phyloP scores from a whole-genome alignment of 768 basidiomycete species.

The Psilocybe subaeruginosa region DNA sequence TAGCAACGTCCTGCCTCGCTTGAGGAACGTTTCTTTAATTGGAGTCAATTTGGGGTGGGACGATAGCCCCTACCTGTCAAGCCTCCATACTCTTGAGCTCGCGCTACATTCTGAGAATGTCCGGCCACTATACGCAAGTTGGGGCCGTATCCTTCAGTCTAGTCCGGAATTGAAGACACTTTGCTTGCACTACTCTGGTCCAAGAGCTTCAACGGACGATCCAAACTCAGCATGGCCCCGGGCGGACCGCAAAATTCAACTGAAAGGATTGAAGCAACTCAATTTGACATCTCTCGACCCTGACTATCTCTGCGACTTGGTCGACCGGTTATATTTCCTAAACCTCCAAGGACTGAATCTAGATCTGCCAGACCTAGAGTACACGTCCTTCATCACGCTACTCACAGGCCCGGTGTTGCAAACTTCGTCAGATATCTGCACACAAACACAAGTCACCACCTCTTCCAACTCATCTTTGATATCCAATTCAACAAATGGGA shows the following conservation, averaged over 20 bases:
- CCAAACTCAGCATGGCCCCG: slow-evolving; percentile 38
- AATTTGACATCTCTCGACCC: slow-evolving; percentile 59
- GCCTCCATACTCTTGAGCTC: slow-evolving; percentile 55
- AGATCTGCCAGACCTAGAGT: slow-evolving; percentile 60
- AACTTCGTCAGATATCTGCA: slow-evolving; percentile 1
- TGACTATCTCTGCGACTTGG: slow-evolving; percentile 49
- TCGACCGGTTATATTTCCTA: slow-evolving; percentile 51
- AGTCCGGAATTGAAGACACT: slow-evolving; percentile 51
- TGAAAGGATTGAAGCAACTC: slow-evolving; percentile 46
- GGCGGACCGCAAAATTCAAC: slow-evolving; percentile 32
- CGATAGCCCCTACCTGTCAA: slow-evolving; percentile 48
- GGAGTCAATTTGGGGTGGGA: slow-evolving; percentile 70
- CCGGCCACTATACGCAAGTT: slow-evolving; percentile 55
- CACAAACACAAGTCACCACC: neutral
- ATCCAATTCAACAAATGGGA: neutral
- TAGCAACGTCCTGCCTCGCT: slow-evolving; percentile 49
- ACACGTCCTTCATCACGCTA: slow-evolving; percentile 46
- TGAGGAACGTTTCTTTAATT: slow-evolving; percentile 61
- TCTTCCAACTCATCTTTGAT: neutral
- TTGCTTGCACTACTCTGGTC: slow-evolving; percentile 63
- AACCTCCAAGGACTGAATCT: slow-evolving; percentile 46
- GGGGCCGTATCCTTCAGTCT: slow-evolving; percentile 54
- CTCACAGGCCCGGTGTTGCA: slow-evolving; percentile 26
- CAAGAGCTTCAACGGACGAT: slow-evolving; percentile 36
- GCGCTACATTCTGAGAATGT: slow-evolving; percentile 64